phyloP scores from a whole-genome alignment of 345 rosid genomes.

The Xanthoceras sorbifolium region DNA sequence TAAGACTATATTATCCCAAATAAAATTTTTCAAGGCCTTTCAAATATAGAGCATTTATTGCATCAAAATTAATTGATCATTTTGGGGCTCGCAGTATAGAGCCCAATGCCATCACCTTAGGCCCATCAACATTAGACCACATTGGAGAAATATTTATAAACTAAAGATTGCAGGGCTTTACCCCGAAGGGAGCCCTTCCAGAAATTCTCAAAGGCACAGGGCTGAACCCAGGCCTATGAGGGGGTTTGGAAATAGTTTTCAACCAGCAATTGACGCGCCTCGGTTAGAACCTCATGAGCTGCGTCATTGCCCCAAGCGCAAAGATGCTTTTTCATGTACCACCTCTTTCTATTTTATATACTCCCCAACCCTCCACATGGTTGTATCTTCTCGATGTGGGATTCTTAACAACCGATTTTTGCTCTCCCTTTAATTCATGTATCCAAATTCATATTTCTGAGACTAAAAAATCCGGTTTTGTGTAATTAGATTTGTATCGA shows the following conservation, averaged over 20 bases:
- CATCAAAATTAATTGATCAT: too few relatives aligned
- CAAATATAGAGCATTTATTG: too few relatives aligned
- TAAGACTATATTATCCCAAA: too few relatives aligned
- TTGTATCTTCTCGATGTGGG: neutral
- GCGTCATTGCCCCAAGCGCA: slow-evolving; percentile 49
- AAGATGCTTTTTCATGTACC: fast-evolving
- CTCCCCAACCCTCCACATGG: neutral
- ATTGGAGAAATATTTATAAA: neutral
- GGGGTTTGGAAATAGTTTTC: slow-evolving; percentile 53
- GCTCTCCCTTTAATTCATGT: too few relatives aligned
- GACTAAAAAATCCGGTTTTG: too few relatives aligned
- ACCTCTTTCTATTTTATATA: neutral
- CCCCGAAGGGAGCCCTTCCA: slow-evolving; percentile 44
- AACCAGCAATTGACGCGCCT: slow-evolving; percentile 53
- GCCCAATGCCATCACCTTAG: too few relatives aligned
- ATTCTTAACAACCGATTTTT: too few relatives aligned
- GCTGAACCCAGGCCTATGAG: slow-evolving; percentile 40
- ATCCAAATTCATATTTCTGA: too few relatives aligned
- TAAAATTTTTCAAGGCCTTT: too few relatives aligned
- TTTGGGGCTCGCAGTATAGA: too few relatives aligned
- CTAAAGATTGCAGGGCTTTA: slow-evolving; percentile 12
- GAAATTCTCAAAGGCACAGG: slow-evolving; percentile 47
- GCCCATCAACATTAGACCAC: too few relatives aligned
- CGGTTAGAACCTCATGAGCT: slow-evolving; percentile 45
- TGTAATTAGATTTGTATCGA: too few relatives aligned